A percentile compares a stretch with the other conserved stretches of the same genome.
Evolutionary conservation across 768 basidiomycete species (phyloP).

Genomic region (Trametes elegans): DNA sequence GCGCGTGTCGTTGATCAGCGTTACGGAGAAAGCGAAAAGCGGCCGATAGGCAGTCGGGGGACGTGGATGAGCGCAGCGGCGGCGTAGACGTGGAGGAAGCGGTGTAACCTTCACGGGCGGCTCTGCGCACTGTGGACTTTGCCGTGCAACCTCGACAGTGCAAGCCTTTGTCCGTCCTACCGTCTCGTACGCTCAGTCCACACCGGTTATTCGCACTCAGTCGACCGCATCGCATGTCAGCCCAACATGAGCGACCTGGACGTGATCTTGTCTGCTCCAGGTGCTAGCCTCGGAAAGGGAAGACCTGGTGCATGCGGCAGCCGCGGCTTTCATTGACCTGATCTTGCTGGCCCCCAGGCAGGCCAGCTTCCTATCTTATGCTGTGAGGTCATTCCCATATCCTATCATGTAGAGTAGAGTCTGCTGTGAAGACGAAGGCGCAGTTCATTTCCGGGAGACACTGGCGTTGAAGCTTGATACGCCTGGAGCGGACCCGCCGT

Average conservation of each 20-base stretch:
- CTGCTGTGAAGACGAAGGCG: background rate
- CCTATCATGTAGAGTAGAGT: background rate
- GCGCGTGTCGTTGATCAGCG: conserved; percentile 1
- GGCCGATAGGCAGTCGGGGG: too few relatives aligned
- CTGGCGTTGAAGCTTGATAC: conserved; percentile 1
- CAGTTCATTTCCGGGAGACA: conserved; percentile 16
- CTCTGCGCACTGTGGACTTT: background rate
- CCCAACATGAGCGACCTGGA: too few relatives aligned
- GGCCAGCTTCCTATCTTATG: conserved; percentile 1
- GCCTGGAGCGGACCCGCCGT: background rate
- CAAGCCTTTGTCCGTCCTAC: too few relatives aligned
- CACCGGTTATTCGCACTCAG: too few relatives aligned
- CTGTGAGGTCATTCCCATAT: background rate
- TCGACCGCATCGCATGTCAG: background rate
- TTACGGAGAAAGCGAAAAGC: background rate
- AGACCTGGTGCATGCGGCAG: background rate
- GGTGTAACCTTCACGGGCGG: conserved; percentile 7
- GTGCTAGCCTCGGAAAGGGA: background rate
- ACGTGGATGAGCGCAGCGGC: background rate
- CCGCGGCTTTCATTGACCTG: conserved; percentile 3
- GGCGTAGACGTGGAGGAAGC: conserved; percentile 13
- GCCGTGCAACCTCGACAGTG: too few relatives aligned
- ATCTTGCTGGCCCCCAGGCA: conserved; percentile 2
- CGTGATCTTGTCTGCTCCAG: background rate
- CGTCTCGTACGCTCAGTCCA: too few relatives aligned